These are phyloP conservation scores for Globisporangium orthogonon DNA, from an alignment of 352 stramenopile genomes.

Conservation along the genomic window DNA sequence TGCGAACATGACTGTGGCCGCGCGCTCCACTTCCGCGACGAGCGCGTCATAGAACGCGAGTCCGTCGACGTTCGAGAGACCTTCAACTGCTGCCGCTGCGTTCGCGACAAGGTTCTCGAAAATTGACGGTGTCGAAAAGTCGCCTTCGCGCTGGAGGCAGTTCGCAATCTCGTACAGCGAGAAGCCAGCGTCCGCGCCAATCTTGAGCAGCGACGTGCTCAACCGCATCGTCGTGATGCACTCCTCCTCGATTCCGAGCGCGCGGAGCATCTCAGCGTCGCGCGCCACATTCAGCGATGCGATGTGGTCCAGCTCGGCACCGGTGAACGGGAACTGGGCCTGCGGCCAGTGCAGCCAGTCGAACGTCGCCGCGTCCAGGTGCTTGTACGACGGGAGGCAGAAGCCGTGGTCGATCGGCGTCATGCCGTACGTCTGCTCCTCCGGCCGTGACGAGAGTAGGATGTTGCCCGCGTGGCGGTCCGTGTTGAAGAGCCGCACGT, in stretches of 20 bases:
- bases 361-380: constrained; percentile 76
- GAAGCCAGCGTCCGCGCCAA: constrained; percentile 68
- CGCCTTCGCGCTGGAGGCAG: constrained; percentile 72
- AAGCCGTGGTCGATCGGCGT: constrained; percentile 88
- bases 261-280: constrained; percentile 57
- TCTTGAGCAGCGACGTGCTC: constrained; percentile 68
- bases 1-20: constrained; percentile 40
- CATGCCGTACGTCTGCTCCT: constrained; percentile 76
- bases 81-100: constrained; percentile 15
- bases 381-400: constrained; percentile 75
- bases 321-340: constrained; percentile 83
- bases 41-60: constrained; percentile 43
- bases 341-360: constrained; percentile 88
- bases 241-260: constrained; percentile 74
- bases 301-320: constrained; percentile 71
- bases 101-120: constrained; percentile 65
- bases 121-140: constrained; percentile 69
- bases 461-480: constrained; percentile 88
- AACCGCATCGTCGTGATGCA: constrained; percentile 80
- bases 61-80: constrained; percentile 24
- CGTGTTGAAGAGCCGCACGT: constrained; percentile 87
- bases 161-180: constrained; percentile 83
- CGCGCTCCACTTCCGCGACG: constrained; percentile 36
- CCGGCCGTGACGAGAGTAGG: constrained; percentile 40
- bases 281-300: constrained; percentile 46